Evolutionary conservation across 2,329 filamentous ascomycete species (phyloP).

Genomic region (Xylaria sp.): DNA sequence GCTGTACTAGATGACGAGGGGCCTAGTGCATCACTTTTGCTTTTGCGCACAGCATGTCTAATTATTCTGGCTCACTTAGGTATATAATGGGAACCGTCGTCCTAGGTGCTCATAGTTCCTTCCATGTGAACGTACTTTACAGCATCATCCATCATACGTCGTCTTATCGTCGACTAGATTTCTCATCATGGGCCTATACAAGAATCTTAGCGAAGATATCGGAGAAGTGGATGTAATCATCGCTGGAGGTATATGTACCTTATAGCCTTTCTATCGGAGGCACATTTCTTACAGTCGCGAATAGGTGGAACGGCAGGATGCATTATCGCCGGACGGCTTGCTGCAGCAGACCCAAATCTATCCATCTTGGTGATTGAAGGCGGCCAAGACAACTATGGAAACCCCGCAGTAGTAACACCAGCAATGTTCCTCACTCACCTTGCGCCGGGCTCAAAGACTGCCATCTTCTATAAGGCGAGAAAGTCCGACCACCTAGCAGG

Average conservation of each 20-base stretch:
- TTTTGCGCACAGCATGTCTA: not conserved
- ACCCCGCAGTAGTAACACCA: conserved; percentile 52
- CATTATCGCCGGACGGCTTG: conserved; percentile 36
- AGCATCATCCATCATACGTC: not conserved
- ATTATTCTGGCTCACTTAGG: not conserved
- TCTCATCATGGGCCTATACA: conserved; percentile 42
- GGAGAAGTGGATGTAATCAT: conserved; percentile 47
- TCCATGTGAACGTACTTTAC: not conserved
- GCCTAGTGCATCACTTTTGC: not conserved
- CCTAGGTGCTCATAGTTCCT: not conserved
- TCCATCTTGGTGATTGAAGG: conserved; percentile 41
- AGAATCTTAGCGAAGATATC: conserved; percentile 36
- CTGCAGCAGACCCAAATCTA: conserved; percentile 37
- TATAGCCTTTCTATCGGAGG: not conserved
- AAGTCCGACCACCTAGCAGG: conserved; percentile 53
- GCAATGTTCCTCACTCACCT: conserved; percentile 61
- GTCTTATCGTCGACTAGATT: not conserved
- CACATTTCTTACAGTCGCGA: not conserved
- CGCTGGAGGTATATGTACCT: conserved; percentile 41
- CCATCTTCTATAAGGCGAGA: conserved; percentile 59
- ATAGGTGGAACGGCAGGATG: conserved; percentile 40
- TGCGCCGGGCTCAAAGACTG: conserved; percentile 55
- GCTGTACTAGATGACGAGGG: not conserved
- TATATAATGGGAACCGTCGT: not conserved
- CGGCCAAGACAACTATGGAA: conserved; percentile 31